Conservation (phyloP, 192 early-diverging fungal genomes). For the Coemansia umbellata region DNA sequence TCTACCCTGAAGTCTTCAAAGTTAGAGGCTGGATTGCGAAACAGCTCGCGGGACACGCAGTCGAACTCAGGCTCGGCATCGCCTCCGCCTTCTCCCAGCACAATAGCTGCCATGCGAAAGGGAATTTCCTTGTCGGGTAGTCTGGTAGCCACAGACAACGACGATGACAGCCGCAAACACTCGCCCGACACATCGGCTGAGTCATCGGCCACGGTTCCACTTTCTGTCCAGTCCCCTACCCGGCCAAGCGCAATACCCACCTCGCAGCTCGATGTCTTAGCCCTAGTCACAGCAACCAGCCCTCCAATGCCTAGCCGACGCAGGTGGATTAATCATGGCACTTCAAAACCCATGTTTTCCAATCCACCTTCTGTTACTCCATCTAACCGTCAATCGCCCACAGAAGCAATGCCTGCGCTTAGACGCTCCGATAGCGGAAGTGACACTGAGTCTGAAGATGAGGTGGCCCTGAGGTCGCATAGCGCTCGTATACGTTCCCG, state of each 20-base stretch:
- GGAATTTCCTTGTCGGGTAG: neutral
- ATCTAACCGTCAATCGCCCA: neutral
- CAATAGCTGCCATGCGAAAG: constrained; percentile 28
- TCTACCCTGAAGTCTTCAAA: no score
- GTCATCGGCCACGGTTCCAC: neutral
- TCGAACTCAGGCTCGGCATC: constrained; percentile 15
- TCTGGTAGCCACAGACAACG: neutral
- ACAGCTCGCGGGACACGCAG: neutral
- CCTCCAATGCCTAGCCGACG: constrained; percentile 49
- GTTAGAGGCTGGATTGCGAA: no score
- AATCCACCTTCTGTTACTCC: neutral
- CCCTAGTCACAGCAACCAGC: constrained; percentile 50
- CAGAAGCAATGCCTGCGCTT: no score
- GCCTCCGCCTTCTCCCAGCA: constrained; percentile 37
- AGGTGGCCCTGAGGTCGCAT: constrained; percentile 35
- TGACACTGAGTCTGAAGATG: constrained; percentile 49
- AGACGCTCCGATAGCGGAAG: constrained; percentile 19
- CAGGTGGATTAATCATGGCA: constrained; percentile 29
- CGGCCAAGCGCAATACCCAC: constrained; percentile 28
- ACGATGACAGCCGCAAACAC: neutral
- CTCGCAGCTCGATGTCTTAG: constrained; percentile 46
- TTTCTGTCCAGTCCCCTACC: neutral
- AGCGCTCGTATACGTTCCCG: constrained; percentile 31
- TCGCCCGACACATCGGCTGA: neutral
- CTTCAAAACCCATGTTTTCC: constrained; percentile 16